These are phyloP conservation scores for Boeremia exigua DNA, from an alignment of 2,329 filamentous ascomycete species.

Conservation along the genomic window DNA sequence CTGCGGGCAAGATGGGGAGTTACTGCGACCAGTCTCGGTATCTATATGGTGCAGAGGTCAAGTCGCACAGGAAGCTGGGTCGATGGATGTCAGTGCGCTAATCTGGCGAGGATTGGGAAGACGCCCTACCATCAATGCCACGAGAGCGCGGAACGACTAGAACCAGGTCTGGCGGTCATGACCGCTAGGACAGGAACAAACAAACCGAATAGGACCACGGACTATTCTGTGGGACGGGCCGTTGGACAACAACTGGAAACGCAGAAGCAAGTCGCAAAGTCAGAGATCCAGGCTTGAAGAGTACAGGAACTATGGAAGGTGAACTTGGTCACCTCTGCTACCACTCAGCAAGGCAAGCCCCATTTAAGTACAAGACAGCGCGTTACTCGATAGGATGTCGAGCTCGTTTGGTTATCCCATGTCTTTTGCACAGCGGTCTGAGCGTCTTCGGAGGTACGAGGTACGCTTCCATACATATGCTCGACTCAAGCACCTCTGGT, in stretches of 20 bases:
- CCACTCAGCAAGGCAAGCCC: constrained; percentile 3
- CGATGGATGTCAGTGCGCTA: constrained; percentile 27
- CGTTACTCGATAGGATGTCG: constrained; percentile 6
- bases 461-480: constrained; percentile 1
- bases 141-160: constrained; percentile 26
- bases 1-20: constrained; percentile 18
- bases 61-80: constrained; percentile 20
- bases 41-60: constrained; percentile 27
- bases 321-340: constrained; percentile 10
- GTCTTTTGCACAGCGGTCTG: constrained; percentile 19
- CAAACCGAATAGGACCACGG: constrained; percentile 36
- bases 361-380: constrained; percentile 27
- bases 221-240: constrained; percentile 29
- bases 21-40: constrained; percentile 21
- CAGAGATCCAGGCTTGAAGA: constrained; percentile 22
- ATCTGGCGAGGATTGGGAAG: constrained; percentile 18
- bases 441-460: constrained; percentile 20
- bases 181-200: constrained; percentile 40
- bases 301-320: constrained; percentile 28
- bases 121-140: constrained; percentile 34
- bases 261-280: constrained; percentile 17
- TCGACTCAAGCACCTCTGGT: constrained; percentile 19
- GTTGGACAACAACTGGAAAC: constrained; percentile 17
- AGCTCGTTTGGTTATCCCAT: constrained; percentile 25
- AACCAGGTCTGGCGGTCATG: constrained; percentile 19